phyloP scores from a whole-genome alignment of 1,284 basidiomycete genomes.

The Marasmius sp. region DNA sequence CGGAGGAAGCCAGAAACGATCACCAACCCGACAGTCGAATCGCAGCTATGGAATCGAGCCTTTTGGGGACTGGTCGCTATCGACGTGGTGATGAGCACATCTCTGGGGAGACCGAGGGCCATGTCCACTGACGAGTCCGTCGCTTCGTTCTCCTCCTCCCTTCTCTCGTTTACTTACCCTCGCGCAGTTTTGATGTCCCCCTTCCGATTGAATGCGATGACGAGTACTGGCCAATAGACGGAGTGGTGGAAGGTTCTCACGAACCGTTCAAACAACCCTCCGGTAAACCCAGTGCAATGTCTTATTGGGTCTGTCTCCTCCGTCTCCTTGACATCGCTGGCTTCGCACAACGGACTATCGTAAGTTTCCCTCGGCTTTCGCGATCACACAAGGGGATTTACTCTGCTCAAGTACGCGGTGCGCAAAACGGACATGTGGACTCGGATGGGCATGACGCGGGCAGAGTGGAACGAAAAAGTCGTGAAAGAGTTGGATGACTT shows the following conservation, averaged over 20 bases:
- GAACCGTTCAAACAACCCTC: neutral
- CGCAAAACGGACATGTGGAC: conserved; percentile 35
- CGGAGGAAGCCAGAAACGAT: neutral
- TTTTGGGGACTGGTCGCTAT: neutral
- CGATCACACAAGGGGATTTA: too few relatives aligned
- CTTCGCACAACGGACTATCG: neutral
- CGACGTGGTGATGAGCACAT: neutral
- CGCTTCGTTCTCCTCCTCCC: neutral
- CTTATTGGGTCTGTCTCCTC: neutral
- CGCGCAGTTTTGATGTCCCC: conserved; percentile 3
- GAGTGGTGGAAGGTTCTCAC: neutral
- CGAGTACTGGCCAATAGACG: neutral
- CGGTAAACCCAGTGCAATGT: neutral
- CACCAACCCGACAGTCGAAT: neutral
- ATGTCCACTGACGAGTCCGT: neutral
- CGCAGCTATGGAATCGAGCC: conserved; percentile 2
- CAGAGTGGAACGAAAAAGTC: conserved; percentile 65
- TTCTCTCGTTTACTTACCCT: neutral
- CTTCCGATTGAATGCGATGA: conserved; percentile 4
- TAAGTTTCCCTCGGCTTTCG: neutral
- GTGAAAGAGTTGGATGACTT: conserved; percentile 77
- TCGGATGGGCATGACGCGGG: conserved; percentile 54
- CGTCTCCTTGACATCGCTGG: neutral
- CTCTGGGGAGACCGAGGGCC: neutral
- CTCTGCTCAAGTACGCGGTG: too few relatives aligned